Conservation (phyloP, 2,329 filamentous ascomycete genomes). For the Orbilia brochopaga region DNA sequence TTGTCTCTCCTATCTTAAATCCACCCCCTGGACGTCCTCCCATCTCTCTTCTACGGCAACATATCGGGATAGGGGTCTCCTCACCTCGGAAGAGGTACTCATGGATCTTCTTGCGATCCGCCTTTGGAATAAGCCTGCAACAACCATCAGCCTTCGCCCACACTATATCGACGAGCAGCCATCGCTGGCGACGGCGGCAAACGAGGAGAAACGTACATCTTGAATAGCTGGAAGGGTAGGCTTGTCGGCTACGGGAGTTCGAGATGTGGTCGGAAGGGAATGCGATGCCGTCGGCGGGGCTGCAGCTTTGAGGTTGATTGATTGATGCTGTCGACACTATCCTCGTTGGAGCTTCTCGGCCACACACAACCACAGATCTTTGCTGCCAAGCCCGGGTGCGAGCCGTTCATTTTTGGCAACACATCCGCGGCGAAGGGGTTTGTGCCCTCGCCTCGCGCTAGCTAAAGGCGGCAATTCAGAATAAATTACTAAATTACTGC, state of each 20-base stretch:
- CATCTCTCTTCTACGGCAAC: neutral
- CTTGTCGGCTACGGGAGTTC: conserved; percentile 35
- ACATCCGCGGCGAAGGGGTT: conserved; percentile 41
- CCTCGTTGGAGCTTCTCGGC: conserved; percentile 29
- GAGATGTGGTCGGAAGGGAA: conserved; percentile 24
- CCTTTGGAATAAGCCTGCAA: conserved; percentile 95
- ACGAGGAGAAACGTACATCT: conserved; percentile 48
- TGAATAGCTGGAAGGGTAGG: conserved; percentile 41
- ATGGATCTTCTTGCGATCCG: conserved; percentile 99
- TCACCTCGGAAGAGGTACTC: conserved; percentile 96
- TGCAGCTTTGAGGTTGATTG: conserved; percentile 43
- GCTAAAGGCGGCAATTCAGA: conserved; percentile 13
- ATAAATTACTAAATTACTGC: conserved; percentile 16
- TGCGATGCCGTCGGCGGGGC: conserved; percentile 27
- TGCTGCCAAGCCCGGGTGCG: conserved; percentile 24
- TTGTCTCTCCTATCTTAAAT: neutral
- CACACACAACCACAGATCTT: conserved; percentile 43
- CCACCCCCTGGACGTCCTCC: neutral
- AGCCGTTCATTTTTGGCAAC: conserved; percentile 29
- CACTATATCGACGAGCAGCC: conserved; percentile 5
- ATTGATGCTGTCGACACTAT: conserved; percentile 28
- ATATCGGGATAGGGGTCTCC: conserved; percentile 38
- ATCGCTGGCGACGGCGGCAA: conserved; percentile 9
- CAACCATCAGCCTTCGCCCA: conserved; percentile 53
- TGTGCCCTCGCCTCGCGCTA: conserved; percentile 40